phyloP scores from a whole-genome alignment of 208 protist species.

The Crithidia acanthocephali region DNA sequence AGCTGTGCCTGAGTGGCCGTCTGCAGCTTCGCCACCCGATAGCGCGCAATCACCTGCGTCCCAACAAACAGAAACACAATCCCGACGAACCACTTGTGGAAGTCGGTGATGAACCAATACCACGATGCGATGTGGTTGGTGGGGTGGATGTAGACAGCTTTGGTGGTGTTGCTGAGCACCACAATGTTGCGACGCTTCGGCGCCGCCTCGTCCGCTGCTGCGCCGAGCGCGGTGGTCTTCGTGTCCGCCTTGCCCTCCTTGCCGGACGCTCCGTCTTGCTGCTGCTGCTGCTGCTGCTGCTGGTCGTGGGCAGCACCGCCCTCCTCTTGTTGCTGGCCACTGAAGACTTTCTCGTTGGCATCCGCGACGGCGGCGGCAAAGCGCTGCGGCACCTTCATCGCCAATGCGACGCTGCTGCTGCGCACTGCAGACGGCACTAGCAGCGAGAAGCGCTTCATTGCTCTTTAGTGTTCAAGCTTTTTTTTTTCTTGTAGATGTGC shows the following conservation, averaged over 20 bases:
- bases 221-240: constrained; percentile 41
- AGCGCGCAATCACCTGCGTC: constrained; percentile 80
- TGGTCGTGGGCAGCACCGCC: not conserved
- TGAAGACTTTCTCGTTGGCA: constrained; percentile 14
- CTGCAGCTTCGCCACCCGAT: constrained; percentile 75
- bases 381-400: constrained; percentile 1
- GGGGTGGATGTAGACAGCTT: constrained; percentile 87
- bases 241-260: constrained; percentile 12
- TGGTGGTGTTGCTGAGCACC: constrained; percentile 85
- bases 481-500: not conserved
- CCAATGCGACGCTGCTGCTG: not conserved
- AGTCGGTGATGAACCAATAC: constrained; percentile 91
- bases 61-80: constrained; percentile 81
- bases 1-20: constrained; percentile 83
- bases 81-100: constrained; percentile 87
- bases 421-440: not conserved
- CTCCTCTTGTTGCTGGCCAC: constrained; percentile 6
- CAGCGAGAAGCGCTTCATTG: constrained; percentile 29
- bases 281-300: not conserved
- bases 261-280: not conserved
- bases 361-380: constrained; percentile 22
- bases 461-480: not conserved
- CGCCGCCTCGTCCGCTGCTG: constrained; percentile 30
- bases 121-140: constrained; percentile 87
- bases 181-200: constrained; percentile 78